phyloP scores from a whole-genome alignment of 1,139 yeast species.

The Eremothecium cymbalariae region DNA sequence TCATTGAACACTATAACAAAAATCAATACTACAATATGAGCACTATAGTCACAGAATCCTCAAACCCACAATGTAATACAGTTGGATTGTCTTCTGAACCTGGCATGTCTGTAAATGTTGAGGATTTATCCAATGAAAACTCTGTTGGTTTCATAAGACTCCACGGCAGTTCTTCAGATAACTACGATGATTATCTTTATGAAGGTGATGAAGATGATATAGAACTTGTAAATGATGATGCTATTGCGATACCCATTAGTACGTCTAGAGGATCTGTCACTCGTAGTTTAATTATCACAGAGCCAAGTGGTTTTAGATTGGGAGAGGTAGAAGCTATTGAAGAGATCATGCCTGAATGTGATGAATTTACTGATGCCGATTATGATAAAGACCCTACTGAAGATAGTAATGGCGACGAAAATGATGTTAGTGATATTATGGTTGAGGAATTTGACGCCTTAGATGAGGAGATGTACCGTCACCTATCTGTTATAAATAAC shows the following conservation, averaged over 20 bases:
- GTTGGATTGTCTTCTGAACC: not conserved
- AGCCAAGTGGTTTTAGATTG: too few relatives aligned
- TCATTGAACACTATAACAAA: constrained; percentile 19
- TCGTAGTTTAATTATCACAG: not conserved
- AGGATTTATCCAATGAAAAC: constrained; percentile 5
- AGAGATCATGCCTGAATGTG: too few relatives aligned
- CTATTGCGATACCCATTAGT: constrained; percentile 7
- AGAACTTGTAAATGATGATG: constrained; percentile 2
- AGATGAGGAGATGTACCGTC: constrained; percentile 28
- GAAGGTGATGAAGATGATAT: constrained; percentile 8
- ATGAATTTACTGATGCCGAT: too few relatives aligned
- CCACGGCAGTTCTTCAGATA: constrained; percentile 5
- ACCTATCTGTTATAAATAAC: constrained; percentile 13
- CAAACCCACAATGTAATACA: constrained; percentile 1
- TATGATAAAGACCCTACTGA: constrained; percentile 9
- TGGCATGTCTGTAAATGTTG: not conserved
- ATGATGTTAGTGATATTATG: constrained; percentile 24
- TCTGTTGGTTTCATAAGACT: constrained; percentile 9
- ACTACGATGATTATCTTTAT: constrained; percentile 12
- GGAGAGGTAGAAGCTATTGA: too few relatives aligned
- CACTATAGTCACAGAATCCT: constrained; percentile 3
- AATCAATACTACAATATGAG: constrained; percentile 16
- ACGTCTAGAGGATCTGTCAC: constrained; percentile 7
- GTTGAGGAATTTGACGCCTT: constrained; percentile 28
- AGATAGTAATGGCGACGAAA: constrained; percentile 18